phyloP scores from a whole-genome alignment of 2,329 filamentous ascomycete species.

The Fusarium solani-melongenae region DNA sequence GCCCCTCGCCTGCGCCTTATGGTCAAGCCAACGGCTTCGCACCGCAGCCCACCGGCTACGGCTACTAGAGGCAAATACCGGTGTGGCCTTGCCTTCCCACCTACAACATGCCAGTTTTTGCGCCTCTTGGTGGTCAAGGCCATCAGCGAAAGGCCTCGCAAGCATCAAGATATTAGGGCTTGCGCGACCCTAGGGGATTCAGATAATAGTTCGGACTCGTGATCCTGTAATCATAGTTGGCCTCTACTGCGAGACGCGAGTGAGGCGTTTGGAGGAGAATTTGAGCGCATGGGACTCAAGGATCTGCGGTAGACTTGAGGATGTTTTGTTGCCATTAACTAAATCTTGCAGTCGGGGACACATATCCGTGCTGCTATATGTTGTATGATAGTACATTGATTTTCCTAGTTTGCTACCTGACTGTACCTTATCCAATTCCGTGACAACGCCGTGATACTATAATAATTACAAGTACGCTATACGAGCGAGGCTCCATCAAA shows the following conservation, averaged over 20 bases:
- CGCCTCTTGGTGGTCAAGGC: constrained; percentile 11
- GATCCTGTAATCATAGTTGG: constrained; percentile 46
- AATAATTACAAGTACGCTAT: not conserved
- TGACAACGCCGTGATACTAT: constrained; percentile 19
- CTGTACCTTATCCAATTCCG: constrained; percentile 4
- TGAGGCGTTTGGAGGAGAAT: constrained; percentile 31
- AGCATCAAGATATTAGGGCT: constrained; percentile 2
- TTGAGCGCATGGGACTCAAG: constrained; percentile 39
- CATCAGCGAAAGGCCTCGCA: constrained; percentile 12
- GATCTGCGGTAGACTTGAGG: constrained; percentile 42
- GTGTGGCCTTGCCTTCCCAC: constrained; percentile 41
- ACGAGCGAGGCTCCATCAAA: not conserved
- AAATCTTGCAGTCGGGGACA: constrained; percentile 32
- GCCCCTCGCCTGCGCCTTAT: constrained; percentile 72
- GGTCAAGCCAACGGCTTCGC: constrained; percentile 88
- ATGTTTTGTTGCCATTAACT: constrained; percentile 39
- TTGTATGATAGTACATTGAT: constrained; percentile 50
- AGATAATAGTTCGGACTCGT: constrained; percentile 39
- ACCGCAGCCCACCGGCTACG: constrained; percentile 86
- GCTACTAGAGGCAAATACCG: constrained; percentile 60
- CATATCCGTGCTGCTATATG: constrained; percentile 37
- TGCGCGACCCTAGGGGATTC: constrained; percentile 26
- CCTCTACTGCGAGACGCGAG: constrained; percentile 32
- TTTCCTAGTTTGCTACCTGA: constrained; percentile 29
- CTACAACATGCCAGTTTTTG: constrained; percentile 14